These are phyloP conservation scores for Hordeum marinum DNA, from an alignment of 176 grass and related monocot genomes.

Conservation along the genomic window DNA sequence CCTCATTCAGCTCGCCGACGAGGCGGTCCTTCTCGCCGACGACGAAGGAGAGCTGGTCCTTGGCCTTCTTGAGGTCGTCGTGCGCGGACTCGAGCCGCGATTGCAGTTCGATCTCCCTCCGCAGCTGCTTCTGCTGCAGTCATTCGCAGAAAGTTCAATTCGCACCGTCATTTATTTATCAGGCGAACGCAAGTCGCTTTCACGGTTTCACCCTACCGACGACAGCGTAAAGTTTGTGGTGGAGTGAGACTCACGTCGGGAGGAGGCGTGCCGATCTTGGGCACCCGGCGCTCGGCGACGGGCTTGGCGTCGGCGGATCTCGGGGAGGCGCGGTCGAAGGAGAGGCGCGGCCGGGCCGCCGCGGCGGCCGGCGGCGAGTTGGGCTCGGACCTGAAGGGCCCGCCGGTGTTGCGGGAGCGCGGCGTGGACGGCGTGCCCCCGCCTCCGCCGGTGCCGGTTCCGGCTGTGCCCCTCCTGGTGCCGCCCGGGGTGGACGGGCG, in stretches of 20 bases:
- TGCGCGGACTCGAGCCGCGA: conserved; percentile 48
- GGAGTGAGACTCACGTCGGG: conserved; percentile 53
- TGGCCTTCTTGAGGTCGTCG: conserved; percentile 79
- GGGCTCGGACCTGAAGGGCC: conserved; percentile 53
- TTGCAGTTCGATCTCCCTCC: conserved; percentile 58
- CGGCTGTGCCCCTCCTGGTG: conserved; percentile 22
- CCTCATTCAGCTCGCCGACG: conserved; percentile 54
- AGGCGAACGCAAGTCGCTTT: neutral
- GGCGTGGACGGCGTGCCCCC: conserved; percentile 53
- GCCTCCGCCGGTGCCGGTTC: neutral
- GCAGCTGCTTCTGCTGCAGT: conserved; percentile 62
- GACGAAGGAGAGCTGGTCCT: conserved; percentile 55
- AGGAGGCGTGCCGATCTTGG: conserved; percentile 65
- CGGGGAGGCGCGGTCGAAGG: conserved; percentile 70
- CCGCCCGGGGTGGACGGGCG: conserved; percentile 40
- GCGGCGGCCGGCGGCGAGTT: conserved; percentile 55
- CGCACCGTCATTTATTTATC: neutral
- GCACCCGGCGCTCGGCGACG: conserved; percentile 61
- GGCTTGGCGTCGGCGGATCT: conserved; percentile 71
- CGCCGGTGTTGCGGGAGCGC: conserved; percentile 43
- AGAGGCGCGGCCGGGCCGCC: conserved; percentile 62
- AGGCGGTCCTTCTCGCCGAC: conserved; percentile 67
- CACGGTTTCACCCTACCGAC: neutral
- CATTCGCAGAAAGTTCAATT: neutral
- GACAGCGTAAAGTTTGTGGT: neutral